phyloP scores from a whole-genome alignment of 2,329 filamentous ascomycete genomes.

The Thelonectria olida region DNA sequence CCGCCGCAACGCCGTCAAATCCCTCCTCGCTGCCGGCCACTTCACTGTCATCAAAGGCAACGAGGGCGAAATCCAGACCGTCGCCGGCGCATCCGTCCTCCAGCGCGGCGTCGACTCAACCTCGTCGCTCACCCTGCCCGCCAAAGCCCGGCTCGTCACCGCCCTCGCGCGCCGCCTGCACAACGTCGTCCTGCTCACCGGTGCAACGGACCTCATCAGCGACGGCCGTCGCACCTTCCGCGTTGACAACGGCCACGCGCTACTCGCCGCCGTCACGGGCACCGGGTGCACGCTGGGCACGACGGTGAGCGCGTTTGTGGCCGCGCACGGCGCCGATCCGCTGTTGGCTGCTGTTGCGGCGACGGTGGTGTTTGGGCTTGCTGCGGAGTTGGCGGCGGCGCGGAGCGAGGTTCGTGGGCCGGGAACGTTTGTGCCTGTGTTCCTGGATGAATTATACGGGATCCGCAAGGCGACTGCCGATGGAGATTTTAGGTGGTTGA shows the following conservation, averaged over 20 bases:
- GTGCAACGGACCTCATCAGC: constrained; percentile 78
- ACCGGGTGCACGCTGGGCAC: constrained; percentile 89
- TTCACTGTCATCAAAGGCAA: constrained; percentile 95
- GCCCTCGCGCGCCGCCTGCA: constrained; percentile 74
- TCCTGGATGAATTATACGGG: constrained; percentile 76
- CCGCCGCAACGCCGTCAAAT: constrained; percentile 75
- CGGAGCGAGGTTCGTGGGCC: constrained; percentile 76
- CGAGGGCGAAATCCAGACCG: constrained; percentile 83
- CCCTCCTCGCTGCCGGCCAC: constrained; percentile 77
- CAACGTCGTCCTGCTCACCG: constrained; percentile 84
- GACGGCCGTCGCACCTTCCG: constrained; percentile 75
- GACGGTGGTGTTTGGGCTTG: constrained; percentile 78
- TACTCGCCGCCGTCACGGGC: constrained; percentile 77
- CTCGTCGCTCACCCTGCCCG: constrained; percentile 60
- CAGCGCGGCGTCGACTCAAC: constrained; percentile 89
- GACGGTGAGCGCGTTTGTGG: constrained; percentile 78
- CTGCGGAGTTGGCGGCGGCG: constrained; percentile 75
- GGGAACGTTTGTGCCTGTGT: constrained; percentile 85
- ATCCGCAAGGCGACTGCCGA: constrained; percentile 58
- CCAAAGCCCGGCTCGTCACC: constrained; percentile 69
- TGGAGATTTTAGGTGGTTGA: constrained; percentile 62
- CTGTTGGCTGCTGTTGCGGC: constrained; percentile 79
- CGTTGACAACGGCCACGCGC: constrained; percentile 79
- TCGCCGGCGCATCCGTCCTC: constrained; percentile 62
- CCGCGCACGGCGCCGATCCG: constrained; percentile 69